phyloP scores from a whole-genome alignment of 1,284 basidiomycete species.

The Sanguinoderma infundibulare region DNA sequence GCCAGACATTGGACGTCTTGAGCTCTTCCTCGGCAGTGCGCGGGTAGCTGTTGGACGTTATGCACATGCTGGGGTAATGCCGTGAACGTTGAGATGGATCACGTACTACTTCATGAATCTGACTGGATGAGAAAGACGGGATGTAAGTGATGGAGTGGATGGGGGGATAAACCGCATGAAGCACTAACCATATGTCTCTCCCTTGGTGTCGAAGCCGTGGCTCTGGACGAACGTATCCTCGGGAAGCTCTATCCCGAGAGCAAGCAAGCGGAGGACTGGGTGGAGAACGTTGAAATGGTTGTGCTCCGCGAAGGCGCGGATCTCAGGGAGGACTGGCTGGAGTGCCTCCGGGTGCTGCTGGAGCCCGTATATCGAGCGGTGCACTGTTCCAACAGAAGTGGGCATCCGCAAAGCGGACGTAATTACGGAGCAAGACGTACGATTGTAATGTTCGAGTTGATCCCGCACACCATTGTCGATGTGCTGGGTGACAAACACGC shows the following conservation, averaged over 20 bases:
- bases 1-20: constrained; percentile 61
- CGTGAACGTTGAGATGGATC: background rate
- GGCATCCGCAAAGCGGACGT: constrained; percentile 30
- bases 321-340: constrained; percentile 60
- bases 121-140: constrained; percentile 11
- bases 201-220: constrained; percentile 31
- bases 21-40: constrained; percentile 49
- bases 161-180: too few relatives aligned
- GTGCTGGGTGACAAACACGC: too few relatives aligned
- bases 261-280: constrained; percentile 54
- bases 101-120: constrained; percentile 43
- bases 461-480: constrained; percentile 40
- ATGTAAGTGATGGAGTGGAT: too few relatives aligned
- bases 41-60: constrained; percentile 30
- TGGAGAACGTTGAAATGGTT: constrained; percentile 56
- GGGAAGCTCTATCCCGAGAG: constrained; percentile 37
- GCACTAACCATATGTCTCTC: constrained; percentile 36
- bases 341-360: constrained; percentile 51
- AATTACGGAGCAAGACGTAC: constrained; percentile 36
- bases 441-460: constrained; percentile 62
- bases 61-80: background rate
- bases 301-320: constrained; percentile 53
- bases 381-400: constrained; percentile 42
- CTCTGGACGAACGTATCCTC: constrained; percentile 38
- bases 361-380: constrained; percentile 50